phyloP scores from a whole-genome alignment of 1,139 yeast species.

The Suhomyces taliae region DNA sequence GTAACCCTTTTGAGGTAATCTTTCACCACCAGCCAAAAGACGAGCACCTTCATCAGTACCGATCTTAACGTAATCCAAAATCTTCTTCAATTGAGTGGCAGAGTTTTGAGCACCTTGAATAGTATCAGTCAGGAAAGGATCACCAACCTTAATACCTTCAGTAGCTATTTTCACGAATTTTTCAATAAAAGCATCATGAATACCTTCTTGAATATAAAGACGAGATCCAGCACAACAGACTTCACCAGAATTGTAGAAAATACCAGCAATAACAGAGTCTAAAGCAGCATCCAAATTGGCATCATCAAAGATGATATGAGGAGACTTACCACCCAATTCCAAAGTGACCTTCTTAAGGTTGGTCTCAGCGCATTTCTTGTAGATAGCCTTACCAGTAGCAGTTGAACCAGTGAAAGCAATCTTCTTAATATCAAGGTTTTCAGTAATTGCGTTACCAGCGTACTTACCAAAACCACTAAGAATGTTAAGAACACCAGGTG shows the following conservation, averaged over 20 bases:
- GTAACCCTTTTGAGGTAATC: constrained; percentile 24
- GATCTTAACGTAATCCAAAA: constrained; percentile 17
- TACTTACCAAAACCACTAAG: constrained; percentile 77
- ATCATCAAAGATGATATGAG: constrained; percentile 75
- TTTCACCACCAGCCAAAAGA: constrained; percentile 25
- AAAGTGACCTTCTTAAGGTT: constrained; percentile 77
- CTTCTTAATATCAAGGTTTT: constrained; percentile 69
- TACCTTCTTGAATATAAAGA: constrained; percentile 21
- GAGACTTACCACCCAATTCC: constrained; percentile 87
- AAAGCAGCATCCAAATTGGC: constrained; percentile 54
- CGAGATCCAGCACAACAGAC: constrained; percentile 26
- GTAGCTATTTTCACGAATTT: constrained; percentile 19
- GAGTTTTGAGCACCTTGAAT: constrained; percentile 25
- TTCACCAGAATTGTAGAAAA: constrained; percentile 24
- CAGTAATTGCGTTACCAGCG: constrained; percentile 72
- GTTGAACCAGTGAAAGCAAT: constrained; percentile 88
- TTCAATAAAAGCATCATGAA: constrained; percentile 19
- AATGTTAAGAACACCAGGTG: constrained; percentile 76
- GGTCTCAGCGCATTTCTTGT: constrained; percentile 68
- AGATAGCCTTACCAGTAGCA: constrained; percentile 72
- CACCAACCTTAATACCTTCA: constrained; percentile 13
- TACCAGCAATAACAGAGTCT: constrained; percentile 18
- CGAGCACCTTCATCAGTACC: constrained; percentile 22
- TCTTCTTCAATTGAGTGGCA: constrained; percentile 19
- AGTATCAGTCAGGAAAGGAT: constrained; percentile 20